A percentile compares a stretch with the other conserved stretches of the same genome.
These are phyloP conservation scores for Erythrophleum ivorense DNA, from an alignment of 331 rosid species.

Conservation along the genomic window DNA sequence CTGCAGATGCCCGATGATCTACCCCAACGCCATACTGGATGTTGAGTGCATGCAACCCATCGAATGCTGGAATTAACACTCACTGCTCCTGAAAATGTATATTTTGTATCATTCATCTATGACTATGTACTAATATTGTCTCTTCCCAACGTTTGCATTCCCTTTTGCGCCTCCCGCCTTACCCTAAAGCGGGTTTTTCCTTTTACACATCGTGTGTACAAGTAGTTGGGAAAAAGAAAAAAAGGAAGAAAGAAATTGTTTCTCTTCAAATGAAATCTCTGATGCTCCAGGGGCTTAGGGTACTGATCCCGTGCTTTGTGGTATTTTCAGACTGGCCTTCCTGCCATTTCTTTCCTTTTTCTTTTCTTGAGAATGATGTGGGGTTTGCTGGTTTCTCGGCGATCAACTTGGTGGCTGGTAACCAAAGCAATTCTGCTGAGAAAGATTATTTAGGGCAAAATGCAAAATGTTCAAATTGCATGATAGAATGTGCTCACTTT, in stretches of 20 bases:
- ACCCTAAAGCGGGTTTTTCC: slow-evolving; percentile 35
- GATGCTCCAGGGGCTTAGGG: slow-evolving; percentile 6
- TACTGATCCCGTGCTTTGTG: neutral
- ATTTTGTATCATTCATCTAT: slow-evolving; percentile 42
- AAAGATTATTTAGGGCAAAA: no score
- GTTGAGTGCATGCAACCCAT: slow-evolving; percentile 40
- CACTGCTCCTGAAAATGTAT: slow-evolving; percentile 45
- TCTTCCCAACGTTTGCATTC: slow-evolving; percentile 40
- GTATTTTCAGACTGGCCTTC: no score
- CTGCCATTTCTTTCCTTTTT: no score
- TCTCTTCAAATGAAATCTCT: neutral
- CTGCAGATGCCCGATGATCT: slow-evolving; percentile 35
- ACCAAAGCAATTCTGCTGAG: no score
- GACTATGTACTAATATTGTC: slow-evolving; percentile 35
- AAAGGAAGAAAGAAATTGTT: neutral
- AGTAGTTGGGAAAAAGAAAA: slow-evolving; percentile 10
- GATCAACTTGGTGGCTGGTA: no score
- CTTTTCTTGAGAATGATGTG: no score
- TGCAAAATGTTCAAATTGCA: no score
- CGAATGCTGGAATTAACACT: slow-evolving; percentile 39
- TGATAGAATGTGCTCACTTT: no score
- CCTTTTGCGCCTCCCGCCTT: neutral
- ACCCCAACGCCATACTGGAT: slow-evolving; percentile 35
- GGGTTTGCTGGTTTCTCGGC: no score
- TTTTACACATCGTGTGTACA: slow-evolving; percentile 37